Evolutionary conservation across 192 early-diverging fungal genomes (phyloP).

Genomic region (Oehlia diaphana): DNA sequence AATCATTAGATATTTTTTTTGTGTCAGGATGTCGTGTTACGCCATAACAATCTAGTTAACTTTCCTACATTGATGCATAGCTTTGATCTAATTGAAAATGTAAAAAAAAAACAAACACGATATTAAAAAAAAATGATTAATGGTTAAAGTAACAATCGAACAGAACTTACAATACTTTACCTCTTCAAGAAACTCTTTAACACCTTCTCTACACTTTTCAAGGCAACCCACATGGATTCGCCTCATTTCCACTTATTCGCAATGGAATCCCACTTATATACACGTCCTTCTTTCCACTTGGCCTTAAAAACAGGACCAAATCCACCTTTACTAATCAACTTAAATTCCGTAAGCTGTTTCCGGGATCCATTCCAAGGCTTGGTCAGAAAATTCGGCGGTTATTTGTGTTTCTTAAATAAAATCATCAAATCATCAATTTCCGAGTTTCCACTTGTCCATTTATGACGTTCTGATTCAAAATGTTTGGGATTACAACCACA

Average conservation of each 20-base stretch:
- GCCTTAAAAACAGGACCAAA: no score
- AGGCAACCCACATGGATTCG: conserved; percentile 19
- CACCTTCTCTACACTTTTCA: conserved; percentile 33
- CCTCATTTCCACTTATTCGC: conserved; percentile 20
- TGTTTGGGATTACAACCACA: neutral
- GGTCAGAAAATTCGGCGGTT: neutral
- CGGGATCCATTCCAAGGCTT: conserved; percentile 10
- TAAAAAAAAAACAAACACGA: conserved; percentile 23
- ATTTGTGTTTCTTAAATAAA: conserved; percentile 14
- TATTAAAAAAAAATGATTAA: neutral
- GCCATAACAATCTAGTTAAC: conserved; percentile 31
- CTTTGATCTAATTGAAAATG: conserved; percentile 1
- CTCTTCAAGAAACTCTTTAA: conserved; percentile 37
- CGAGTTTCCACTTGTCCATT: conserved; percentile 23
- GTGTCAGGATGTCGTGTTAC: conserved; percentile 39
- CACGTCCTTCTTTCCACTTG: conserved; percentile 1
- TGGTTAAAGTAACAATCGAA: neutral
- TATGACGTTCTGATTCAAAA: conserved; percentile 1
- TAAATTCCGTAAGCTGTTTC: conserved; percentile 6
- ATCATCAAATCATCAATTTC: conserved; percentile 17
- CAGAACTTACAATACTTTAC: conserved; percentile 13
- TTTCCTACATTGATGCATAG: conserved; percentile 6
- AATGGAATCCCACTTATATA: neutral
- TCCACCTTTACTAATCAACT: conserved; percentile 14
- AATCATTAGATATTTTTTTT: conserved; percentile 40